Base-by-base conservation (phyloP, 768 basidiomycete species). In the Lactifluus echinatus region DNA sequence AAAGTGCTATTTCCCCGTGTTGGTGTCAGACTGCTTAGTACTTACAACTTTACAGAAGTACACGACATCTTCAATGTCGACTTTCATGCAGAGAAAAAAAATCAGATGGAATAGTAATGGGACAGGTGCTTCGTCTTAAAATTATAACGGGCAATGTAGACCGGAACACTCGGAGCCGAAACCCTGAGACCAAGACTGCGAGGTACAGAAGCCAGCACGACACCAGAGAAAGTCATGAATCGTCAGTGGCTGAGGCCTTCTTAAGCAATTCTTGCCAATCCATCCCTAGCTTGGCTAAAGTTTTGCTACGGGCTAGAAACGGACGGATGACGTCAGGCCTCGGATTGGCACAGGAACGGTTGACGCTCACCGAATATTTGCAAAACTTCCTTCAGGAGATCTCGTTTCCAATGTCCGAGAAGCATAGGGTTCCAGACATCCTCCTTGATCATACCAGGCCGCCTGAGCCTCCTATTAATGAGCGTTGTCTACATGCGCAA, bases 241-340 rank as follows among this genome's bases (percentile, higher is more conserved):
- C 56, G 5, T 62, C 62, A 15, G 21, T 51, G 2, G 39, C 44
- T 6, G 33, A 46, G 17, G 84, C 78, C 66, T 78, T 87, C 71
- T 82, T 86, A 59, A 93, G 68, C 37, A 77, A 75, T 56, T 92
- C 90, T 69, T 92, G 88, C 86, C 89, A 94, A 63, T 90, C 86
- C 62, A 79, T 67, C 8, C 84, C 90, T 23, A 93, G 74, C 63
- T 85, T 83, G 3, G 82, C 79, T 55, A 93, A 67, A 0, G 84
- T 85, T 66, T 87, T 87, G 68, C 86, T 89, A 53, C 80, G 77
- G 28, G 79, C 92, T 93, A 63, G 23, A 15, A 10, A 39, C 19
- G 19, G 19, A 23, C 15, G 23, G 40, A 56, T 19, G 11, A 44
- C 15, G 3, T 28, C 21, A 23, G 14, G n/a, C 26, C 4, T 37